These are phyloP conservation scores for Pseudonitzschia multistriata DNA, from an alignment of 108 stramenopile genomes.

Conservation along the genomic window DNA sequence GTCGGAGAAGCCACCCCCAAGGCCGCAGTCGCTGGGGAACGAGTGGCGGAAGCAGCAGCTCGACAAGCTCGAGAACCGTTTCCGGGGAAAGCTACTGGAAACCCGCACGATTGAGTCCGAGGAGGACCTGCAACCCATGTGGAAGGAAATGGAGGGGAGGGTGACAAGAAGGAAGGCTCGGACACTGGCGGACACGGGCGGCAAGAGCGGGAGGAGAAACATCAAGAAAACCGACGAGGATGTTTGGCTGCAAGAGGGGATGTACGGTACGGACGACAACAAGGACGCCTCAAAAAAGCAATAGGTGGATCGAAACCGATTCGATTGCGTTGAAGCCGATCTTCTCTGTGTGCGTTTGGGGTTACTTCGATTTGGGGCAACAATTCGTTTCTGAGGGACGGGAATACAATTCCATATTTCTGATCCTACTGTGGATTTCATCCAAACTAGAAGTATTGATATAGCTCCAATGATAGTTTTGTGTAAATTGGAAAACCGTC, in stretches of 20 bases:
- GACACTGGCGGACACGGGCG: slow-evolving; percentile 53
- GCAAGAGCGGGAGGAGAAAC: slow-evolving; percentile 69
- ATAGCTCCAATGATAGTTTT: no score
- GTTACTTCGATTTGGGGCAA: no score
- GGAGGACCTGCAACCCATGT: slow-evolving; percentile 86
- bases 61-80: slow-evolving; percentile 33
- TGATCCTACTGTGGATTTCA: no score
- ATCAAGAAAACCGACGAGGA: slow-evolving; percentile 81
- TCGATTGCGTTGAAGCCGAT: no score
- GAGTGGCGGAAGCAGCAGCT: slow-evolving; percentile 53
- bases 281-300: slow-evolving; percentile 7
- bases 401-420: no score
- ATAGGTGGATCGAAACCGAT: not conserved
- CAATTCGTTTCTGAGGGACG: no score
- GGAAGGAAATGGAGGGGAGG: slow-evolving; percentile 87
- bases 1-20: not conserved
- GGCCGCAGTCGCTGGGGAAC: not conserved
- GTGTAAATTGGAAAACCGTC: no score
- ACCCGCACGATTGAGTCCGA: slow-evolving; percentile 39
- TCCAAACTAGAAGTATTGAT: no score
- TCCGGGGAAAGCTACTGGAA: slow-evolving; percentile 9
- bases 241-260: slow-evolving; percentile 71
- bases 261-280: slow-evolving; percentile 52
- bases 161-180: slow-evolving; percentile 61
- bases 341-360: no score